These are phyloP conservation scores for Diaporthe longicolla DNA, from an alignment of 2,329 filamentous ascomycete genomes.

Conservation along the genomic window DNA sequence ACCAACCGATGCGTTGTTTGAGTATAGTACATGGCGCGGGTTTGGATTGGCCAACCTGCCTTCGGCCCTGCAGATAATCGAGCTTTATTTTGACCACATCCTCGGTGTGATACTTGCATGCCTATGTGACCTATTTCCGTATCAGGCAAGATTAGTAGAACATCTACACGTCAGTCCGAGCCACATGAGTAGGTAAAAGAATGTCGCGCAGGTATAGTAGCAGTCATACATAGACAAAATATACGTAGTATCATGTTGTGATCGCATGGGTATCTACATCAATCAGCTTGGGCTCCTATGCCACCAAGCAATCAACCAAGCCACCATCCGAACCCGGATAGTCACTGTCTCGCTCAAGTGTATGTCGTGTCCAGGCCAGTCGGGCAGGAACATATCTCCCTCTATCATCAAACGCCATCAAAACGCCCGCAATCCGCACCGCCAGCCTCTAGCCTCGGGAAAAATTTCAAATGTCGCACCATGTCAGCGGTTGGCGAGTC, in stretches of 20 bases:
- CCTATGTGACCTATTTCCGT: neutral
- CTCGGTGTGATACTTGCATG: neutral
- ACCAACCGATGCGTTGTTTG: constrained; percentile 16
- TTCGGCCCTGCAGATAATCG: constrained; percentile 29
- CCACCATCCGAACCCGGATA: neutral
- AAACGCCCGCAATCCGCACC: constrained; percentile 5
- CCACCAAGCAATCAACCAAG: constrained; percentile 1
- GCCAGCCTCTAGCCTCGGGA: neutral
- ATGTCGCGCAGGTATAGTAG: neutral
- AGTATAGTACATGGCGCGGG: constrained; percentile 19
- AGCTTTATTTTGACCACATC: constrained; percentile 13
- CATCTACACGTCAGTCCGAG: neutral
- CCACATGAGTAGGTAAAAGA: neutral
- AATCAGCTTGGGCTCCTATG: constrained; percentile 10
- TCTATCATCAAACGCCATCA: constrained; percentile 17
- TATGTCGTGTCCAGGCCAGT: constrained; percentile 3
- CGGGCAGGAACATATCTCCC: neutral
- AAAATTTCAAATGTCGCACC: neutral
- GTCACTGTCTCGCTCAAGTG: neutral
- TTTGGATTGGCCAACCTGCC: constrained; percentile 12
- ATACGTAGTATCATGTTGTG: constrained; percentile 12
- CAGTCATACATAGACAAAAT: neutral
- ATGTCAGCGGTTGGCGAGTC: neutral
- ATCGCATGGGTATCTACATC: constrained; percentile 30
- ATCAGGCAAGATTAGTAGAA: too few relatives aligned